Evolutionary conservation across 441 rosid species (phyloP), one percentile per base, ranked within the genome.

Genomic region (Gossypium trilobum): DNA sequence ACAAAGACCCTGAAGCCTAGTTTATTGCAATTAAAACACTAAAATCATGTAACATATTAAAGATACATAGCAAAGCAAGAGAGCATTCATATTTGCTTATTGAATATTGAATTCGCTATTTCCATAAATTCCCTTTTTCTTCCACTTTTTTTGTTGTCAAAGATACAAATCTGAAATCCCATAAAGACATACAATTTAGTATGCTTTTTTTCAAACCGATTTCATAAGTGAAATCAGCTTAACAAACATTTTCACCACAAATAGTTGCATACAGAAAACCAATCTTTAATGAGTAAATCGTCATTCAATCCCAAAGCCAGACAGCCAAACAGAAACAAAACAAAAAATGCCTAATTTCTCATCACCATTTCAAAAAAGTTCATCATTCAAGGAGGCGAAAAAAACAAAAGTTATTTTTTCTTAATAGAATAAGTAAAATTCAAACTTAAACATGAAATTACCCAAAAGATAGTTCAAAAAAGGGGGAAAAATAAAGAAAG

Each of bases 301-400:
- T 19, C 25, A 51, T 55, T 10, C 5, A 56, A 22, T 55, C 33
- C 66, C 58, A 62, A 55, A 52, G 52, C 19, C 56, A 42, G 66
- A 77, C 59, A 73, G 33, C 23, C 25, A 48, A 48, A 73, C n/a
- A 68, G 4, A 25, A 17, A 29, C 52, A 2, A 27, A 39, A 51
- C 17, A 65, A 77, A 27, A 23, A 66, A 48, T 7, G 17, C 8
- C 23, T 36, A 20, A 54, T 57, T 22, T 51, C 61, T 36, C 3
- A 6, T 48, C 14, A 31, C 52, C 39, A 33, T 64, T 29, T 39
- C 36, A 44, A 14, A 59, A 72, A 4, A 27, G 20, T 60, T 39
- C 29, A 11, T 25, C 56, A 10, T 50, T 4, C 14, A 8, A 36
- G 44, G 11, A 36, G 11, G 44, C 11, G 44, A 3, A 42, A 36